Conservation (phyloP, 2,329 filamentous ascomycete species). For the Hypoxylon sp. region DNA sequence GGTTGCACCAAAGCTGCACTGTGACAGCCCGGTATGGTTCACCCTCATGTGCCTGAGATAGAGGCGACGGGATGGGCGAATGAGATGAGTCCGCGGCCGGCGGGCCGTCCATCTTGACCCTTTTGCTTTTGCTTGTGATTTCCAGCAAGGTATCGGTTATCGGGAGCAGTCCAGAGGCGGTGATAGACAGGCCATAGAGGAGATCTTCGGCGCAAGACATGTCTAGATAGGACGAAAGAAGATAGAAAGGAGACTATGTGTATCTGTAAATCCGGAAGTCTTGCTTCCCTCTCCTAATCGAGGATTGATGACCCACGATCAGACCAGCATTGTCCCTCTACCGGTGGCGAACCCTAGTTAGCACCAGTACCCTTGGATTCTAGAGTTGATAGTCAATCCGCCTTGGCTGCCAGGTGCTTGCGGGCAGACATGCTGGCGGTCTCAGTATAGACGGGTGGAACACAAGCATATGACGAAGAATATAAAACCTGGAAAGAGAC, state of each 20-base stretch:
- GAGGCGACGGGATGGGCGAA: slow-evolving; percentile 46
- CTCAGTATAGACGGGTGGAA: slow-evolving; percentile 40
- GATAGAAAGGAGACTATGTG: slow-evolving; percentile 18
- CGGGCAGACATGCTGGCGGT: slow-evolving; percentile 12
- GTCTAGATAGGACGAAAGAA: slow-evolving; percentile 18
- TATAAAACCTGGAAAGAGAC: slow-evolving; percentile 46
- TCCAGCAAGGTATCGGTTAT: slow-evolving; percentile 36
- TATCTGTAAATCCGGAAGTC: slow-evolving; percentile 46
- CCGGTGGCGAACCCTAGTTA: slow-evolving; percentile 32
- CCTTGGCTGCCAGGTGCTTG: slow-evolving; percentile 15
- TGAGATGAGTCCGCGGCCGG: slow-evolving; percentile 44
- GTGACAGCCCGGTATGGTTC: slow-evolving; percentile 36
- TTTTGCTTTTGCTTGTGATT: slow-evolving; percentile 43
- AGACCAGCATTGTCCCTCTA: slow-evolving; percentile 36
- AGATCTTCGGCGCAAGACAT: slow-evolving; percentile 33
- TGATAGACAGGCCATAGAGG: slow-evolving; percentile 38
- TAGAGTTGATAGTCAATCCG: slow-evolving; percentile 30
- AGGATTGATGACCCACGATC: slow-evolving; percentile 44
- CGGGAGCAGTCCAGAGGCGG: slow-evolving; percentile 22
- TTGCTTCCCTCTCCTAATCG: slow-evolving; percentile 50
- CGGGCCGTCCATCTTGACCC: slow-evolving; percentile 26
- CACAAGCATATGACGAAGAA: slow-evolving; percentile 40
- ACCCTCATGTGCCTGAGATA: slow-evolving; percentile 43
- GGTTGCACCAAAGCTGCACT: slow-evolving; percentile 50
- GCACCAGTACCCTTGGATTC: slow-evolving; percentile 8